Base-by-base conservation (phyloP, 164 flowering plant species). In the Chloranthus sessilifolius region DNA sequence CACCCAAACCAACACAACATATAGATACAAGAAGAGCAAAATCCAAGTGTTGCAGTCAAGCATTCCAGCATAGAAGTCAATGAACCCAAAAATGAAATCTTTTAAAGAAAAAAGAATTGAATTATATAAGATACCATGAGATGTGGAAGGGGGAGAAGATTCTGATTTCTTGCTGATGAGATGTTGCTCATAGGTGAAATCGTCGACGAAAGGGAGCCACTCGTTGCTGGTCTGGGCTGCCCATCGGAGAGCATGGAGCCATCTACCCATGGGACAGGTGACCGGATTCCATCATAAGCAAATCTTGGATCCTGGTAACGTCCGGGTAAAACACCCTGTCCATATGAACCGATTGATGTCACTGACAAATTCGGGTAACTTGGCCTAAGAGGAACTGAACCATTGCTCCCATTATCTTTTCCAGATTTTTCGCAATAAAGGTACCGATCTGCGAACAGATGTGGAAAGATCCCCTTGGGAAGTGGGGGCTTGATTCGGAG, bases 61-160 rank as follows among this genome's bases (percentile, higher is more conserved):
- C n/a, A n/a, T n/a, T n/a, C n/a, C n/a, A n/a, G n/a, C n/a, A n/a
- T n/a, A n/a, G n/a, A n/a, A n/a, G n/a, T n/a, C n/a, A n/a, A n/a
- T n/a, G n/a, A n/a, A n/a, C n/a, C n/a, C n/a, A n/a, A n/a, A n/a
- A n/a, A n/a, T n/a, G n/a, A n/a, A n/a, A n/a, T n/a, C n/a, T n/a
- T n/a, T n/a, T n/a, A n/a, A n/a, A n/a, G n/a, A n/a, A n/a, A n/a
- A n/a, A n/a, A n/a, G n/a, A n/a, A n/a, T n/a, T n/a, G n/a, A n/a
- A n/a, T n/a, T n/a, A n/a, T n/a, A n/a, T n/a, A n/a, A n/a, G n/a
- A 39, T 79, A 85, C 95, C 83, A 69, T 68, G 40, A 63, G 30
- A 52, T 77, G 75, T 11, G 72, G 66, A 27, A 52, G 68, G n/a
- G 83, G 72, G 2, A 67, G 81, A 25, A 39, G 47, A 51, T 65